phyloP scores from a whole-genome alignment of 75 land plant genomes.

The Adiantum capillusveneris region DNA sequence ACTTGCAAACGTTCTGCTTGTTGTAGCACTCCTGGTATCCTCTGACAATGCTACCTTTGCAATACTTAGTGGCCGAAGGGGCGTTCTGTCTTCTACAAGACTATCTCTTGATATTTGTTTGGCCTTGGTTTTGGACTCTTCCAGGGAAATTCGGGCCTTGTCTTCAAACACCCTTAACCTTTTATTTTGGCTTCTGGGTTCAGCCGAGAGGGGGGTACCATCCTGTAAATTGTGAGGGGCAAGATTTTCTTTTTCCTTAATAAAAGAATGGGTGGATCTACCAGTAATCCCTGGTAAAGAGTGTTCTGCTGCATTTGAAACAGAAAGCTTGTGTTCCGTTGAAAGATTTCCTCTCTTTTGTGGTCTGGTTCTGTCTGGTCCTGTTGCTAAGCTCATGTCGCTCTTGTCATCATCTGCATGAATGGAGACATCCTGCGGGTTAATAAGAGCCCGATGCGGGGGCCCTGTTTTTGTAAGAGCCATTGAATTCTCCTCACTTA shows the following conservation, averaged over 20 bases:
- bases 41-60: too few relatives aligned
- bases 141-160: too few relatives aligned
- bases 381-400: conserved; percentile 2
- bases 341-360: not conserved
- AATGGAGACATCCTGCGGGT: not conserved
- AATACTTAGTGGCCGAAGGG: too few relatives aligned
- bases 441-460: not conserved
- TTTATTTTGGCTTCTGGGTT: too few relatives aligned
- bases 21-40: too few relatives aligned
- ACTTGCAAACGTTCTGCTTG: too few relatives aligned
- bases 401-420: conserved; percentile 8
- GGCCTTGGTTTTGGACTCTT: too few relatives aligned
- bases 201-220: too few relatives aligned
- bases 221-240: not conserved
- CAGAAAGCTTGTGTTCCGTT: not conserved
- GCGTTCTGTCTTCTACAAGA: too few relatives aligned
- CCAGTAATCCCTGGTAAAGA: not conserved
- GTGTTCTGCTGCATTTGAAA: not conserved
- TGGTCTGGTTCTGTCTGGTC: not conserved
- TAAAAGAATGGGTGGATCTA: not conserved
- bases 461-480: not conserved
- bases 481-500: conserved; percentile 1
- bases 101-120: too few relatives aligned
- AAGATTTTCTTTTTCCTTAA: not conserved
- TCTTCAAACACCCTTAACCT: too few relatives aligned